Conservation (phyloP, 768 basidiomycete species). For the Leccinellum rugosiceps region DNA sequence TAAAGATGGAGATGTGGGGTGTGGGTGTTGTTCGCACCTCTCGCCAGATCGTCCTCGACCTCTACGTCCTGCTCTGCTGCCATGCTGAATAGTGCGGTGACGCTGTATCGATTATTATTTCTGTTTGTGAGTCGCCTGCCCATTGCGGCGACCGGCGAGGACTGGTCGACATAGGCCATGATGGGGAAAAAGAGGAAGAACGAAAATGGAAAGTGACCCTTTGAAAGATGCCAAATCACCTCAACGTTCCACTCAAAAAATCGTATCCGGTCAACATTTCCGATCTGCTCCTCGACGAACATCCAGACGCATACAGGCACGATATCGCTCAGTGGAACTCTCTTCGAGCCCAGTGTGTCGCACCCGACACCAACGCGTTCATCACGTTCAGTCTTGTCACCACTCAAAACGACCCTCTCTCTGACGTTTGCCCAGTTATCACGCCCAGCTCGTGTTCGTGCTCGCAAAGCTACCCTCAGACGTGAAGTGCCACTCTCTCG, state of each 20-base stretch:
- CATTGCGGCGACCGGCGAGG: conserved; percentile 60
- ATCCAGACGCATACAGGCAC: conserved; percentile 80
- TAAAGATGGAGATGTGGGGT: not conserved
- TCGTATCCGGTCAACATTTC: conserved; percentile 56
- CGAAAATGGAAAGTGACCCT: not conserved
- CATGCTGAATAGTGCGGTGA: conserved; percentile 95
- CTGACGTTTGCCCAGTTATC: conserved; percentile 59
- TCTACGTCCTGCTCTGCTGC: conserved; percentile 98
- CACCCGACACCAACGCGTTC: conserved; percentile 52
- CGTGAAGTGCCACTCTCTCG: conserved; percentile 37
- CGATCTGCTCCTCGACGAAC: conserved; percentile 58
- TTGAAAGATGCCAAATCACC: conserved; percentile 68
- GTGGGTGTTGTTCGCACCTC: conserved; percentile 54
- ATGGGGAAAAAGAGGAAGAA: not conserved
- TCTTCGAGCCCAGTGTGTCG: conserved; percentile 54
- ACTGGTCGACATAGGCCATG: conserved; percentile 63
- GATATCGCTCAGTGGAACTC: conserved; percentile 73
- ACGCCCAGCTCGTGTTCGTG: conserved; percentile 84
- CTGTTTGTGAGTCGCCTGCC: conserved; percentile 80
- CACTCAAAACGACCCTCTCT: not conserved
- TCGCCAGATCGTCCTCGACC: conserved; percentile 93
- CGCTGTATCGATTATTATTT: conserved; percentile 95
- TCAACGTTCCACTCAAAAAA: conserved; percentile 72
- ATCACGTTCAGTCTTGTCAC: conserved; percentile 52
- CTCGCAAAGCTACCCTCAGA: conserved; percentile 82